Conservation (phyloP, 1,284 basidiomycete genomes). For the Cryptococcus depauperatus region DNA sequence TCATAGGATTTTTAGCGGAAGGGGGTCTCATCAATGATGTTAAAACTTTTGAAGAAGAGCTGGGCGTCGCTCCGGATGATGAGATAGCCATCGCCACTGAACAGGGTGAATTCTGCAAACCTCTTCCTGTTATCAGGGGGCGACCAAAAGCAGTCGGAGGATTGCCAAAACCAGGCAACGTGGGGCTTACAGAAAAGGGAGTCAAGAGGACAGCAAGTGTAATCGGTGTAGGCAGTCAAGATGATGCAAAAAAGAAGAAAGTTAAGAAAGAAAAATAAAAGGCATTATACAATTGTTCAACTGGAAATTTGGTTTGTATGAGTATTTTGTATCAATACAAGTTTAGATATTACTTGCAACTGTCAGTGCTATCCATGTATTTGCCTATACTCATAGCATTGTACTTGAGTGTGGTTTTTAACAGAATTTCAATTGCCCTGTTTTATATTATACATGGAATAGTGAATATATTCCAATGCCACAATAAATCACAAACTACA, state of each 20-base stretch:
- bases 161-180: background rate
- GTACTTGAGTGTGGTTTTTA: no score
- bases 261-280: conserved; percentile 13
- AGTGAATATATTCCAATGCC: no score
- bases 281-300: background rate
- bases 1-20: conserved; percentile 29
- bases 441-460: no score
- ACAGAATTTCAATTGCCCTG: no score
- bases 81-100: conserved; percentile 34
- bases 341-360: no score
- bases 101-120: conserved; percentile 35
- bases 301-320: no score
- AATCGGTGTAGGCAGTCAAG: background rate
- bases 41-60: conserved; percentile 35
- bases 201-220: conserved; percentile 2
- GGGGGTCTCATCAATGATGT: conserved; percentile 18
- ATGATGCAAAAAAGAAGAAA: conserved; percentile 20
- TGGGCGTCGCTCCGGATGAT: conserved; percentile 36
- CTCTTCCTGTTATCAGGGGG: conserved; percentile 1
- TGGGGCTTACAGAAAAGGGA: background rate
- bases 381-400: no score
- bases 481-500: no score
- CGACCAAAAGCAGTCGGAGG: background rate
- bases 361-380: no score
- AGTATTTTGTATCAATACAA: no score